A percentile compares a stretch with the other conserved stretches of the same genome.
These are phyloP conservation scores for Termitomyces sp. DNA, from an alignment of 768 basidiomycete genomes.

Conservation along the genomic window DNA sequence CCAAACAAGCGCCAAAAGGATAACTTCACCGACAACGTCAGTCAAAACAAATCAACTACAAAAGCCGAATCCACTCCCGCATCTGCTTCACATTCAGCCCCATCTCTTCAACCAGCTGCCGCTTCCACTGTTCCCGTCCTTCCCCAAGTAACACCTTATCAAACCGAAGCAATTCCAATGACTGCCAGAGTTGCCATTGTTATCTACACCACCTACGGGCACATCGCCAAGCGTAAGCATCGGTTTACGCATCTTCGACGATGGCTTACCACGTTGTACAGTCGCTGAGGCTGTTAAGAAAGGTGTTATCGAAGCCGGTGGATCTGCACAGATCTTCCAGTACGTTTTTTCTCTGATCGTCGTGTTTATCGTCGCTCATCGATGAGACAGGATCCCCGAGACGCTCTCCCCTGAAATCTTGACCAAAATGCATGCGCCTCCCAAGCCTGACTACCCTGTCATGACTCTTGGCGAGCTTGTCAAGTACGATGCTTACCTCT, in stretches of 20 bases:
- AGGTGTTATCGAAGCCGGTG: conserved; percentile 45
- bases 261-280: conserved; percentile 20
- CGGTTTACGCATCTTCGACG: not conserved
- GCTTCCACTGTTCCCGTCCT: conserved; percentile 9
- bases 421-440: conserved; percentile 55
- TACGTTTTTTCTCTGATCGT: conserved; percentile 22
- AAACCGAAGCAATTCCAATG: conserved; percentile 4
- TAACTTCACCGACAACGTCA: conserved; percentile 22
- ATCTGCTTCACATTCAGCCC: conserved; percentile 3
- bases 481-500: conserved; percentile 65
- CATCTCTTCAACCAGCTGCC: conserved; percentile 1
- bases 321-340: conserved; percentile 50
- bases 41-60: conserved; percentile 20
- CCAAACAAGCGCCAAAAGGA: conserved; percentile 24
- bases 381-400: conserved; percentile 56
- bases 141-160: conserved; percentile 10
- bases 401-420: conserved; percentile 71
- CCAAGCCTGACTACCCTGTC: conserved; percentile 70
- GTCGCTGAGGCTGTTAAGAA: conserved; percentile 54
- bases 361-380: not conserved
- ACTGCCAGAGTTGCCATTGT: conserved; percentile 48
- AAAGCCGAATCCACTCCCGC: conserved; percentile 16
- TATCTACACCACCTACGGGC: conserved; percentile 73
- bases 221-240: conserved; percentile 58
- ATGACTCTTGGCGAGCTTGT: conserved; percentile 48